Evolutionary conservation across 1,284 basidiomycete genomes (phyloP), one percentile per base, ranked within the genome.

Genomic region (Phlebopus sp.): DNA sequence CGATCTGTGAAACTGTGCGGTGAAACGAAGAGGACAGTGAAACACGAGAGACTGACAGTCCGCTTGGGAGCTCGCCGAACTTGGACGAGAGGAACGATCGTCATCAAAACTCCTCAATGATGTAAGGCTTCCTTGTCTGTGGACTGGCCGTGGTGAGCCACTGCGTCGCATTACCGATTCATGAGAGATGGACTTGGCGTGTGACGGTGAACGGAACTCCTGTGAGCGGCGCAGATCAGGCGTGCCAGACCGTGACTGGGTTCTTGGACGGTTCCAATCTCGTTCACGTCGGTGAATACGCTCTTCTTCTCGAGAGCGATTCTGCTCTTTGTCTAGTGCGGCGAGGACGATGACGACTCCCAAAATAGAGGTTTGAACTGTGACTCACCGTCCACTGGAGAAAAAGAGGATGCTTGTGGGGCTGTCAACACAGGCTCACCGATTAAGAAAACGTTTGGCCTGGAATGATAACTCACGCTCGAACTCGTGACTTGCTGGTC

Each of bases 11-110:
- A 44, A 23, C 44, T 27, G 39, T 29, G 34, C 52, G 34, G 8
- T 50, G 31, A 53, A 36, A 37, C 19, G 14, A 32, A 13, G 13
- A 36, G 36, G 32, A 23, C 9, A 35, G 38, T 35, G 34, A 30
- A 19, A 11, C 2, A 37, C 32, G 37, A 14, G n/a, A 46, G 38
- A 64, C 74, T 61, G 51, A 79, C 77, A 69, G 30, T 78, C 75
- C 23, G 69, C 63, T 55, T 72, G 73, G 27, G 78, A 80, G 40
- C 68, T 62, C 6, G 68, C 47, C 2, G 78, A 78, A 46, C 72
- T 74, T 17, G 69, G 66, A 39, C 68, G 60, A 4, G 75, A 75
- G n/a, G 69, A 67, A 38, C 55, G 52, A 36, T 62, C 62, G 37
- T 70, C 72, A 44, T 74, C 69, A 17, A 66, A 59, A 41, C 63